These are phyloP conservation scores for Globisporangium okanoganense DNA, from an alignment of 352 stramenopile genomes.

Conservation along the genomic window DNA sequence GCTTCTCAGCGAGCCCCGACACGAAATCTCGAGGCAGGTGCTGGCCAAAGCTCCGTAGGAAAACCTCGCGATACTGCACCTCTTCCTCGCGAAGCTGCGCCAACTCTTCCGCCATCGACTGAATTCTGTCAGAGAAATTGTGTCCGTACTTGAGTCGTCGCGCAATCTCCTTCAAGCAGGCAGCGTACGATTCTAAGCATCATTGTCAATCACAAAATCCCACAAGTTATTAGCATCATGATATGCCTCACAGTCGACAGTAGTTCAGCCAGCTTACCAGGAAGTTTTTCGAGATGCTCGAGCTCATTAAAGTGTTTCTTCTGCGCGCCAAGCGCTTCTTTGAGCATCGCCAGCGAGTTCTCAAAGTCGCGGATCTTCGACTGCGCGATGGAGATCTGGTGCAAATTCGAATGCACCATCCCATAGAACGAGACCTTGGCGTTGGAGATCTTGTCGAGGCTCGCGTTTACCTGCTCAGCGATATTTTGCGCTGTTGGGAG, in stretches of 20 bases:
- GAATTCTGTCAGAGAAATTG: constrained; percentile 75
- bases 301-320: constrained; percentile 87
- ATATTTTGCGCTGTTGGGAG: constrained; percentile 65
- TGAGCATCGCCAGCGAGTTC: constrained; percentile 78
- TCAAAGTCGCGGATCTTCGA: constrained; percentile 90
- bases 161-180: constrained; percentile 76
- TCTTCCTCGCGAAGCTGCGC: constrained; percentile 80
- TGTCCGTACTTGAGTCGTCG: constrained; percentile 67
- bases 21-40: constrained; percentile 83
- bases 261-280: constrained; percentile 23
- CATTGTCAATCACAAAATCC: not conserved
- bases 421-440: constrained; percentile 52
- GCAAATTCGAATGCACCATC: constrained; percentile 55
- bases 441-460: constrained; percentile 51
- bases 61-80: constrained; percentile 69
- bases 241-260: not conserved
- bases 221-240: not conserved
- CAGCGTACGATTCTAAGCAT: constrained; percentile 61
- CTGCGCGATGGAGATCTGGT: constrained; percentile 73
- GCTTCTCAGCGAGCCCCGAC: constrained; percentile 77
- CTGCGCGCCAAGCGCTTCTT: constrained; percentile 64
- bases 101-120: constrained; percentile 84
- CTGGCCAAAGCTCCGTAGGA: constrained; percentile 72
- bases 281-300: constrained; percentile 79
- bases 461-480: constrained; percentile 49